Evolutionary conservation across 805 yeast species (phyloP), one percentile per base, ranked within the genome.

Genomic region (Phaffomyces thermotolerans): DNA sequence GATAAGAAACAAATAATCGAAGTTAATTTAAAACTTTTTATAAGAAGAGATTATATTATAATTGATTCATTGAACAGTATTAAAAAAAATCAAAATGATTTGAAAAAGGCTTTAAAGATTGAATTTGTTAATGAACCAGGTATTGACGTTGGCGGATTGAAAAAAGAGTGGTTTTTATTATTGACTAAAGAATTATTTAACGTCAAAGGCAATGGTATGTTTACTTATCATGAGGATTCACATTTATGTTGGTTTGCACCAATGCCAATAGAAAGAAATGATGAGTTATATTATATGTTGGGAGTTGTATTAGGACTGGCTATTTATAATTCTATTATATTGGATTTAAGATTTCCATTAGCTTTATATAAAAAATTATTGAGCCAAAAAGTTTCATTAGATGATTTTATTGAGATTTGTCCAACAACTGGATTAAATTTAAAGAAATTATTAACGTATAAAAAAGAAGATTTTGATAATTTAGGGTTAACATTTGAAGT

Each of bases 251-350:
- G 97, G 96, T 90, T 91, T 62, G 67, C 78, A 15, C 61, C 77
- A 6, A 57, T 66, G 6, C 71, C 78, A 3, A 52, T 69, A 8
- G 63, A 59, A n/a, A 49, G 59, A 25, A 65, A 67, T 45, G 57
- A 60, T 20, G 87, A 81, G 47, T 64, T 79, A 47, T 90, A 81
- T 63, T 81, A 77, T 55, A 66, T 88, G 32, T 81, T 89, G 43
- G 99, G 99, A 0, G 85, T 84, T 2, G 81, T 89, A 2, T 64
- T 93, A 34, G 98, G 96, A 0, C 69, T 93, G 52, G 97, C 98
- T 0, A 81, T 93, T 30, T 88, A 86, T 62, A 93, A 91, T 62
- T 84, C 96, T 1, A 83, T 89, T 1, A 88, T 90, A 39, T 66
- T 91, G 37, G 96, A 89, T 58, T 66, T 91, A 43, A 75, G 75